Evolutionary conservation across 2,329 filamentous ascomycete genomes (phyloP), one percentile per base, ranked within the genome.

Genomic region (Kalmusia sp.): DNA sequence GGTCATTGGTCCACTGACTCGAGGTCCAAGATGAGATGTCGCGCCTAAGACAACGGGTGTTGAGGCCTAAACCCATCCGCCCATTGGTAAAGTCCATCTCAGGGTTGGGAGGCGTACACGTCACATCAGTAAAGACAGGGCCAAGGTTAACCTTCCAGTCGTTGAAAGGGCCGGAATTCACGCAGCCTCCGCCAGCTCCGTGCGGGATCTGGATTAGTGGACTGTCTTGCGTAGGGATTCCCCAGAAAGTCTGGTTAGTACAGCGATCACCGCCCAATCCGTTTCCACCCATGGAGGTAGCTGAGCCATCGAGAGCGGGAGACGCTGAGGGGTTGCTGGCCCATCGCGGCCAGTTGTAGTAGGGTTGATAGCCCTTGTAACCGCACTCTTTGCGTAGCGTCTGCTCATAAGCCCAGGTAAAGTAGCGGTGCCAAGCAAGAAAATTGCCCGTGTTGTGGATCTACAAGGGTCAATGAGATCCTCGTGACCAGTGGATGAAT

Each of bases 171-270:
- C 82, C 82, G 1, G 71, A 75, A 8, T 66, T 70, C 5, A 86
- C 74, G 59, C 82, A 85, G 2, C 83, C 83, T 35, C 83, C 83
- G 19, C 83, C 83, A 0, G 75, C 73, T 17, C 81, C 84, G 1
- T 78, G 77, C 1, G 78, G 81, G 17, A 80, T 68, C 35, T 63
- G 70, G 51, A 77, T 67, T 15, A 57, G 35, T 11, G 64, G 63
- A 1, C 44, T 30, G 0, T 44, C 52, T 14, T 68, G 64, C 3
- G 58, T 58, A 0, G 68, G 68, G 9, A 69, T 65, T 3, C 56
- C 56, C 1, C 39, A 53, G 25, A 51, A 53, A 0, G 56, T 53
- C 25, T 58, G 56, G 43, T 58, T 58, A 21, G 47, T 55, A 47
- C 56, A 58, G 12, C 53, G 53, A 28, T 52, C 31, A 3, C 54